A percentile compares a stretch with the other conserved stretches of the same genome.
Conservation (phyloP, 2,329 filamentous ascomycete genomes). For the Cordyceps fumosorosea region DNA sequence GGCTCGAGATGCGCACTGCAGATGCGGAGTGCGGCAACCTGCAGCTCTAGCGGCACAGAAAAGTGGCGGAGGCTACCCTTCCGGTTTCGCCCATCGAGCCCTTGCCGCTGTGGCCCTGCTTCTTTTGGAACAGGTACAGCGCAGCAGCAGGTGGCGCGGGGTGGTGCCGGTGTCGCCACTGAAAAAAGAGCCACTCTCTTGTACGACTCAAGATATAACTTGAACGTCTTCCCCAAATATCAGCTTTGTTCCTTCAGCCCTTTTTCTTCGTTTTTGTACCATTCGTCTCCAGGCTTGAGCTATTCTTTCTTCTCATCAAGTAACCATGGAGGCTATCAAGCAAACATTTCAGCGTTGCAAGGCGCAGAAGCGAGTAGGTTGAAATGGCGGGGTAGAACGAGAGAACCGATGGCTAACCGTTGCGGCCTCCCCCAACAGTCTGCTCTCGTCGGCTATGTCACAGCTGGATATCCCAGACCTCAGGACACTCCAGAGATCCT, state of each 20-base stretch:
- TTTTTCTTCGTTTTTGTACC: not conserved
- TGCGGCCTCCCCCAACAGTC: slow-evolving; percentile 40
- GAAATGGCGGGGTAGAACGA: slow-evolving; percentile 3
- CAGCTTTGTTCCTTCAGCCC: not conserved
- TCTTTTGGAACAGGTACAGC: no score
- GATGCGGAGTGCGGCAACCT: slow-evolving; percentile 8
- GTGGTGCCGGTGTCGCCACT: slow-evolving; percentile 7
- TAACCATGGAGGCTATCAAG: slow-evolving; percentile 49
- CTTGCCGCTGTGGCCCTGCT: not conserved
- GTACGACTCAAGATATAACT: slow-evolving; percentile 1
- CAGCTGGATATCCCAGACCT: slow-evolving; percentile 82
- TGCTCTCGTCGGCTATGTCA: slow-evolving; percentile 93
- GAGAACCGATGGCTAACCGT: slow-evolving; percentile 17
- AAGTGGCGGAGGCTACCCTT: slow-evolving; percentile 12
- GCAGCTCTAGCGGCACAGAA: slow-evolving; percentile 5
- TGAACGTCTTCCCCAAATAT: not conserved
- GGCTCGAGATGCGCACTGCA: not conserved
- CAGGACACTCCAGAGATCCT: slow-evolving; percentile 78
- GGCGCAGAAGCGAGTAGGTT: slow-evolving; percentile 49
- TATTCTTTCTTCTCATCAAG: not conserved
- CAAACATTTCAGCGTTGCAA: slow-evolving; percentile 55
- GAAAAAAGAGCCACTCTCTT: slow-evolving; percentile 1
- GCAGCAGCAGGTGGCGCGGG: not conserved
- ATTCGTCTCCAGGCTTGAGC: not conserved
- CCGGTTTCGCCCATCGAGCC: slow-evolving; percentile 8